Evolutionary conservation across 441 rosid genomes (phyloP).

Genomic region (Pelargonium cotyledonis): DNA sequence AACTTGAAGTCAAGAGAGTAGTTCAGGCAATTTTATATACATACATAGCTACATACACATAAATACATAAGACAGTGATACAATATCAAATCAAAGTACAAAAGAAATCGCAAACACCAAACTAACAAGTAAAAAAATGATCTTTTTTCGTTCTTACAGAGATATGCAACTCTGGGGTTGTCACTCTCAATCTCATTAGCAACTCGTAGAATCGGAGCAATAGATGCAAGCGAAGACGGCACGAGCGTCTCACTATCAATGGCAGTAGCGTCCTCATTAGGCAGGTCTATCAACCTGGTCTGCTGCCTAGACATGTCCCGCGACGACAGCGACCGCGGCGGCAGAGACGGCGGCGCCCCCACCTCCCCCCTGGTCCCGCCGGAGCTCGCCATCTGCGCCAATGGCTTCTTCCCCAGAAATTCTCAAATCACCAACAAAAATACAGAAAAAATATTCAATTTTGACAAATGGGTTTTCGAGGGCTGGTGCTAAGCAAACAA

Average conservation of each 20-base stretch:
- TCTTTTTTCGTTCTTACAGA: conserved; percentile 40
- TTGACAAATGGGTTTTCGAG: neutral
- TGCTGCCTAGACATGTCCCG: conserved; percentile 36
- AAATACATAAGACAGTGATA: conserved; percentile 12
- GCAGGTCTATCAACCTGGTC: conserved; percentile 48
- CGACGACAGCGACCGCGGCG: conserved; percentile 35
- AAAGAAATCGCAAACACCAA: too few species aligned
- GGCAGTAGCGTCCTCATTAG: conserved; percentile 37
- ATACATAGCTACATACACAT: neutral
- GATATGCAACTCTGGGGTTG: conserved; percentile 78
- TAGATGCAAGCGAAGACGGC: conserved; percentile 64
- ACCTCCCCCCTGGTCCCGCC: conserved; percentile 43
- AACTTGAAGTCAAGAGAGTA: neutral
- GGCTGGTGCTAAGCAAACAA: neutral
- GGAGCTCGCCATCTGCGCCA: conserved; percentile 58
- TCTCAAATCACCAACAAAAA: neutral
- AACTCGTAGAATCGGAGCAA: conserved; percentile 77
- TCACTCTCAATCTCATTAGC: conserved; percentile 73
- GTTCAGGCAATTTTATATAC: neutral
- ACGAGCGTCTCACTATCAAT: conserved; percentile 75
- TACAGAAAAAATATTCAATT: neutral
- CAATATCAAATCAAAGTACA: conserved; percentile 29
- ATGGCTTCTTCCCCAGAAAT: neutral
- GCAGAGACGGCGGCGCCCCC: conserved; percentile 8
- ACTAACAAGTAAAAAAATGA: neutral